These are phyloP conservation scores for Candida labiduridarum DNA, from an alignment of 1,139 yeast genomes.

Conservation along the genomic window DNA sequence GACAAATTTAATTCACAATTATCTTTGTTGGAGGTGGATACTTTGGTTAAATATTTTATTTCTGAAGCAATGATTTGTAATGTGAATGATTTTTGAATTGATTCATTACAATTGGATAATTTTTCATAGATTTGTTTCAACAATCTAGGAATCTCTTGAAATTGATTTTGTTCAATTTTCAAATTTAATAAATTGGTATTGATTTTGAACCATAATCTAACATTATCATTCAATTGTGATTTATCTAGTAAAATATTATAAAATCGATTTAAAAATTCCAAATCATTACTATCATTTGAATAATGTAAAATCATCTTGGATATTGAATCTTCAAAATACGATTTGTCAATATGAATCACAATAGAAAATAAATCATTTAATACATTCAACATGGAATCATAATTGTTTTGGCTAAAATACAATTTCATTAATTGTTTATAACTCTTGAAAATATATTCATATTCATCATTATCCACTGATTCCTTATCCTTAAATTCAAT, in stretches of 20 bases:
- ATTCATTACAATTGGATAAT: slow-evolving; percentile 43
- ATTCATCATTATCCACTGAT: slow-evolving; percentile 21
- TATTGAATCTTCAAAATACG: slow-evolving; percentile 65
- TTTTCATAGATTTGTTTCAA: slow-evolving; percentile 43
- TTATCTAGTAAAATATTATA: slow-evolving; percentile 30
- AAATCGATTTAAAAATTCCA: slow-evolving; percentile 27
- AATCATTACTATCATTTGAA: slow-evolving; percentile 29
- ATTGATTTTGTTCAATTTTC: slow-evolving; percentile 41
- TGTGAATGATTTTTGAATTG: slow-evolving; percentile 46
- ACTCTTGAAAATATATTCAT: slow-evolving; percentile 58
- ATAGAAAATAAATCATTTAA: slow-evolving; percentile 24
- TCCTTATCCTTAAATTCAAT: slow-evolving; percentile 30
- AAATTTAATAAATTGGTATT: slow-evolving; percentile 54
- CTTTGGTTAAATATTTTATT: slow-evolving; percentile 51
- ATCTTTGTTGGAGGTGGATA: not conserved
- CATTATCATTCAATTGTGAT: slow-evolving; percentile 30
- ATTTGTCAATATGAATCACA: slow-evolving; percentile 34
- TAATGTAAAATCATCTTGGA: slow-evolving; percentile 56
- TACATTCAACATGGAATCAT: slow-evolving; percentile 36
- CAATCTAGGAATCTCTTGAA: slow-evolving; percentile 38
- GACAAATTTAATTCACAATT: slow-evolving; percentile 29
- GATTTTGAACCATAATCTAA: slow-evolving; percentile 59
- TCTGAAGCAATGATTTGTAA: slow-evolving; percentile 70
- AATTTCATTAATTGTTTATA: slow-evolving; percentile 68
- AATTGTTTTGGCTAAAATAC: slow-evolving; percentile 34